Conservation (phyloP, 2,329 filamentous ascomycete genomes). For the Stagonosporopsis chrysanthemi region DNA sequence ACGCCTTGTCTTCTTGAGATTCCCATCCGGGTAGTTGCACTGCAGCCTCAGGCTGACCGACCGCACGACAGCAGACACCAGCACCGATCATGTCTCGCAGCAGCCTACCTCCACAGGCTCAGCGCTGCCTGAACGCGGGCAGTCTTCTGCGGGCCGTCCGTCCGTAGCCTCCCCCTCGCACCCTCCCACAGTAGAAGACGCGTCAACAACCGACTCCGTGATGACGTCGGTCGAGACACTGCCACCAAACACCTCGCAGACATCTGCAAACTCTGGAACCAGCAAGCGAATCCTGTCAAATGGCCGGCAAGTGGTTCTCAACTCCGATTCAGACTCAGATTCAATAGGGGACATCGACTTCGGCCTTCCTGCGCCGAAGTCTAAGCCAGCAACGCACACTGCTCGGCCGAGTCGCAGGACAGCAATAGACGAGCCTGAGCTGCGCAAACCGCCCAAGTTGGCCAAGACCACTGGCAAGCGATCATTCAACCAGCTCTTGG, state of each 20-base stretch:
- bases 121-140: neutral
- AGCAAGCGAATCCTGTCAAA: slow-evolving; percentile 63
- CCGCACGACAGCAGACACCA: slow-evolving; percentile 5
- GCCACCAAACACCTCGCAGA: slow-evolving; percentile 29
- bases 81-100: slow-evolving; percentile 1
- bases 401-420: slow-evolving; percentile 22
- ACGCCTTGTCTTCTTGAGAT: slow-evolving; percentile 3
- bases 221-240: slow-evolving; percentile 9
- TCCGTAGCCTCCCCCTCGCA: neutral
- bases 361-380: slow-evolving; percentile 20
- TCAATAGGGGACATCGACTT: slow-evolving; percentile 61
- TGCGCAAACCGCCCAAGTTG: slow-evolving; percentile 34
- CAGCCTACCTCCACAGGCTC: neutral
- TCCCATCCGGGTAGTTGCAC: neutral
- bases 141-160: neutral
- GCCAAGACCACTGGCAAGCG: slow-evolving; percentile 19
- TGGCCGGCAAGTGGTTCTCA: slow-evolving; percentile 61
- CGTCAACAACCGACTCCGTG: slow-evolving; percentile 7
- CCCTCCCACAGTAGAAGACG: slow-evolving; percentile 10
- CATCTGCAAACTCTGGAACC: slow-evolving; percentile 36
- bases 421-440: slow-evolving; percentile 24
- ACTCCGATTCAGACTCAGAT: slow-evolving; percentile 75
- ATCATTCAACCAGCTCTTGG: slow-evolving; percentile 34
- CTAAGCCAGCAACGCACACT: slow-evolving; percentile 16
- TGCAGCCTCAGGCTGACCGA: slow-evolving; percentile 10